Evolutionary conservation across 495 filamentous ascomycete species (phyloP).

Genomic region (Lasiosphaeriaceae sp.): DNA sequence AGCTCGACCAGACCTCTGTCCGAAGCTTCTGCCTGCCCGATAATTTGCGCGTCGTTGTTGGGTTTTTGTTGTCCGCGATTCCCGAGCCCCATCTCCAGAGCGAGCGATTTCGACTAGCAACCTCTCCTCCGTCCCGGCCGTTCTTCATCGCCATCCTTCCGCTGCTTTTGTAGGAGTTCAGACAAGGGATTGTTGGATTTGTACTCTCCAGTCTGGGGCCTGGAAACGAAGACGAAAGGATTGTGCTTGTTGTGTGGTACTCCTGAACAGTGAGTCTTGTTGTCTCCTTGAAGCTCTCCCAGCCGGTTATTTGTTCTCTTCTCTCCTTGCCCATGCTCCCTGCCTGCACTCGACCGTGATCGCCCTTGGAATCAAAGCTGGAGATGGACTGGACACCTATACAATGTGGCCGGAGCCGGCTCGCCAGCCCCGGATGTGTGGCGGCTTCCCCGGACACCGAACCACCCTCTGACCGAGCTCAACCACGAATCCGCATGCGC

Average conservation of each 20-base stretch:
- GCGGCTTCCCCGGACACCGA: background rate
- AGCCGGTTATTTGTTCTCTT: background rate
- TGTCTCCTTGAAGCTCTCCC: background rate
- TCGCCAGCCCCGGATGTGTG: background rate
- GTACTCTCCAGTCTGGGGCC: background rate
- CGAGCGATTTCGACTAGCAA: background rate
- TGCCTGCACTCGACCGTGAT: background rate
- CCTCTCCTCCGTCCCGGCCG: constrained; percentile 6
- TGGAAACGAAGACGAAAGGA: background rate
- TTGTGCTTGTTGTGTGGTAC: constrained; percentile 13
- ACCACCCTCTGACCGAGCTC: too few species aligned
- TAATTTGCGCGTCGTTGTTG: constrained; percentile 14
- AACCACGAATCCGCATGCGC: too few species aligned
- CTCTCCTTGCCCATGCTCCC: background rate
- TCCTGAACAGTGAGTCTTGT: background rate
- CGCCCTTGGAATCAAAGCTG: background rate
- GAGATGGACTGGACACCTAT: too few species aligned
- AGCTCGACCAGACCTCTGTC: too few species aligned
- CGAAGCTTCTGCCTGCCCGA: background rate
- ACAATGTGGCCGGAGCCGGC: too few species aligned
- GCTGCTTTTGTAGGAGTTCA: constrained; percentile 13
- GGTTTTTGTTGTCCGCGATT: too few species aligned
- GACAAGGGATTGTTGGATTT: background rate
- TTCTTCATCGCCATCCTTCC: constrained; percentile 13
- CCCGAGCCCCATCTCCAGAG: too few species aligned